These are phyloP conservation scores for Orbilia blumenaviensis DNA, from an alignment of 2,329 filamentous ascomycete species.

Conservation along the genomic window DNA sequence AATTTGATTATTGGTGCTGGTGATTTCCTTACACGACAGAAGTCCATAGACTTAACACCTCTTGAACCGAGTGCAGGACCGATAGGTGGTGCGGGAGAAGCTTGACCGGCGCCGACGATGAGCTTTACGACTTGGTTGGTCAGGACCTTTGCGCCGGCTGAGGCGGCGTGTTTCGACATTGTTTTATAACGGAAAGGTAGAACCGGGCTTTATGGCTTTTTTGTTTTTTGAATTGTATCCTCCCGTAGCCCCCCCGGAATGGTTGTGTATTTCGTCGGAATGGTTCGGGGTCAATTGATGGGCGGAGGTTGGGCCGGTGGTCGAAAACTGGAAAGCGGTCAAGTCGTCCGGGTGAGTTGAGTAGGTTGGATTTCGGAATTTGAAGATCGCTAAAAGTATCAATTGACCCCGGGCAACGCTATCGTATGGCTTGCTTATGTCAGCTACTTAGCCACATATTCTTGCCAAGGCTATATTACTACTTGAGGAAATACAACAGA, in stretches of 20 bases:
- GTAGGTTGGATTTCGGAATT: constrained; percentile 11
- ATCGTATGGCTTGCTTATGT: no score
- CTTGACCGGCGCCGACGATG: constrained; percentile 95
- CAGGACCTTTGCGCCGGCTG: constrained; percentile 59
- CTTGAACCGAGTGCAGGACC: constrained; percentile 96
- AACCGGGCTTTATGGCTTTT: no score
- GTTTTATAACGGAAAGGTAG: neutral
- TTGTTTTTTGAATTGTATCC: no score
- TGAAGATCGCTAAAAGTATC: no score
- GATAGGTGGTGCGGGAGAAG: constrained; percentile 91
- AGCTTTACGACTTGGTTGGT: constrained; percentile 88
- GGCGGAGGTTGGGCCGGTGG: neutral
- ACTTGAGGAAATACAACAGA: no score
- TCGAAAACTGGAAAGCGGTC: no score
- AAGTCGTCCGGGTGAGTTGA: no score
- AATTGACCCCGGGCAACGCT: no score
- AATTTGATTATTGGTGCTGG: neutral
- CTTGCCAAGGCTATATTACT: no score
- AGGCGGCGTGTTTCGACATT: constrained; percentile 40
- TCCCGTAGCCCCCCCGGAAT: neutral
- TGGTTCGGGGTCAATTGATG: no score
- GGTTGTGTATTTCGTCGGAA: neutral
- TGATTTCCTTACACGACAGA: constrained; percentile 81
- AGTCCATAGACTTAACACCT: constrained; percentile 99
- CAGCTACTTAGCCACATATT: no score